Conservation (phyloP, 139 green algal genomes). For the Chloropicon primus region DNA sequence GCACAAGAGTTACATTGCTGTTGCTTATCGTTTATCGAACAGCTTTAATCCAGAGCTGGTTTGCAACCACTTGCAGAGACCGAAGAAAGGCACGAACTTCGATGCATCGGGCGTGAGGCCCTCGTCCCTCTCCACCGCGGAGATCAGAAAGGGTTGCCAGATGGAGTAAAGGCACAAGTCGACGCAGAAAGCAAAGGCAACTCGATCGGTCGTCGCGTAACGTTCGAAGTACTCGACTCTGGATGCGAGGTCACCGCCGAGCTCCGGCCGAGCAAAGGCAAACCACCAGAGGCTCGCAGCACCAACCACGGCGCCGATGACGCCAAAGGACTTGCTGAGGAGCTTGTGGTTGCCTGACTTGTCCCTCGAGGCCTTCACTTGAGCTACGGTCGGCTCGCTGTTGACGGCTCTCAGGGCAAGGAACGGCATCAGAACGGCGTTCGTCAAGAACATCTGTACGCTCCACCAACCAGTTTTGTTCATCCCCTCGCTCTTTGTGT, state of each 20-base stretch:
- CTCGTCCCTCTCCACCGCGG: background rate
- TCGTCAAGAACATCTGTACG: background rate
- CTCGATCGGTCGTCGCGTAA: background rate
- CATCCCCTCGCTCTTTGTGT: background rate
- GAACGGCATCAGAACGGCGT: background rate
- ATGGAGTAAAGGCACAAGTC: background rate
- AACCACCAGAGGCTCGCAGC: background rate
- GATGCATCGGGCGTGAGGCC: background rate
- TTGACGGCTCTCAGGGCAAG: background rate
- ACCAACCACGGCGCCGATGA: background rate
- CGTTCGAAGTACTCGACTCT: background rate
- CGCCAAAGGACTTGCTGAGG: background rate
- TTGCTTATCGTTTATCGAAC: background rate
- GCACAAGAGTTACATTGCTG: too few relatives aligned
- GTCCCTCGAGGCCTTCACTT: background rate
- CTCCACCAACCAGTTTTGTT: background rate
- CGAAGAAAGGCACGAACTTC: background rate
- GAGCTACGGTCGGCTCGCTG: background rate
- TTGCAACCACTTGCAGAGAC: background rate
- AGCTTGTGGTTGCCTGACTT: background rate
- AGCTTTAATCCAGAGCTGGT: background rate
- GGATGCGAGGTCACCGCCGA: background rate
- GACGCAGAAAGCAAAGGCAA: background rate
- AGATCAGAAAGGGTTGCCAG: background rate
- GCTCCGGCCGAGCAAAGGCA: background rate